Evolutionary conservation across 176 grass and related monocot species (phyloP).

Genomic region (Thalia dealbata): DNA sequence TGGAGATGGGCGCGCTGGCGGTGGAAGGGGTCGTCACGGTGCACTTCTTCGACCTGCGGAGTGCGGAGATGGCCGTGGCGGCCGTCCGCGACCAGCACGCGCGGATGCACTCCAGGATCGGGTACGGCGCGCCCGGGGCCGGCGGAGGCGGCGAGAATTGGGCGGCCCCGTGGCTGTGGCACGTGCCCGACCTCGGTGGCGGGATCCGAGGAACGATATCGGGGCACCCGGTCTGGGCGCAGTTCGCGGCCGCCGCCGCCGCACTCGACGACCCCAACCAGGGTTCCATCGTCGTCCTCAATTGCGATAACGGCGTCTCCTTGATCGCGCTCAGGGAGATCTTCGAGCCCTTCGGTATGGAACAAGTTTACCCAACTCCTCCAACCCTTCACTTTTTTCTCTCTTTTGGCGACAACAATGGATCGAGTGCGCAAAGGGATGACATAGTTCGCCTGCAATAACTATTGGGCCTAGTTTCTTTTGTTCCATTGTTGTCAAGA

Average conservation of each 20-base stretch:
- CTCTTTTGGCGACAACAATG: background rate
- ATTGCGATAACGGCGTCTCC: conserved; percentile 44
- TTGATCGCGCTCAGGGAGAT: conserved; percentile 45
- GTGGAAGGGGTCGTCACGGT: conserved; percentile 58
- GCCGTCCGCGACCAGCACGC: conserved; percentile 69
- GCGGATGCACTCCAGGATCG: conserved; percentile 40
- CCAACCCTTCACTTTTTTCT: background rate
- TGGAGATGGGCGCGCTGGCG: conserved; percentile 39
- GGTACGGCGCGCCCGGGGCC: conserved; percentile 37
- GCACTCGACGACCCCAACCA: conserved; percentile 43
- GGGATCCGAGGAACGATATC: conserved; percentile 37
- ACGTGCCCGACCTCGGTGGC: background rate
- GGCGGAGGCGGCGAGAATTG: conserved; percentile 12
- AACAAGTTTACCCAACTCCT: background rate
- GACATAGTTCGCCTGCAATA: background rate
- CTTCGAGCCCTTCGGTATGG: conserved; percentile 72
- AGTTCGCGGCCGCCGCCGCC: conserved; percentile 34
- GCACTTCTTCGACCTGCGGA: conserved; percentile 70
- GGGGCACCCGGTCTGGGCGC: conserved; percentile 66
- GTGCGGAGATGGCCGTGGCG: conserved; percentile 56
- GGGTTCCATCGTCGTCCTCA: conserved; percentile 66
- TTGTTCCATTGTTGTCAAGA: background rate
- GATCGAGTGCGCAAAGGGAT: background rate
- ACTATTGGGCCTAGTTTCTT: background rate
- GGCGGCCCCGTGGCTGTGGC: conserved; percentile 44